A percentile compares a stretch with the other conserved stretches of the same genome.
These are phyloP conservation scores for Coniochaeta sp. DNA, from an alignment of 2,329 filamentous ascomycete genomes.

Conservation along the genomic window DNA sequence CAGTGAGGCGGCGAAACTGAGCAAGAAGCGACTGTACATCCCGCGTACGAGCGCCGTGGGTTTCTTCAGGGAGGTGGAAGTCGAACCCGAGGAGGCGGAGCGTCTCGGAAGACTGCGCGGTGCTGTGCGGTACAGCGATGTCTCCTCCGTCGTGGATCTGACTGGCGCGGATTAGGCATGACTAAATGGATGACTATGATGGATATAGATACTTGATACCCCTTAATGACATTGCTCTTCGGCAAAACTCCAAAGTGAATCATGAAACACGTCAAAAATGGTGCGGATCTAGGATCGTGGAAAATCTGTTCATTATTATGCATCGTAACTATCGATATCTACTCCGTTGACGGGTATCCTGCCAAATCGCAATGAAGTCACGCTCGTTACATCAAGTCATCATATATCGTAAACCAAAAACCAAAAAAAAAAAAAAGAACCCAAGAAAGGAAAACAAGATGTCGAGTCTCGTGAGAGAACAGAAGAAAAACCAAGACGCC, in stretches of 20 bases:
- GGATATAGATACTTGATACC: neutral
- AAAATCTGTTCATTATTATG: neutral
- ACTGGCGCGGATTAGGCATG: neutral
- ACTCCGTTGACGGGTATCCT: constrained; percentile 3
- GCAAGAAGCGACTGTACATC: constrained; percentile 15
- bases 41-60: constrained; percentile 16
- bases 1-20: neutral
- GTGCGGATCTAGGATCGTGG: no score
- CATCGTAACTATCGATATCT: no score
- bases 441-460: neutral
- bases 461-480: neutral
- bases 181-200: neutral
- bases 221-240: neutral
- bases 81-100: constrained; percentile 15
- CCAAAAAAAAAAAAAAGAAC: neutral
- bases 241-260: no score
- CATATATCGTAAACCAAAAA: constrained; percentile 11
- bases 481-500: constrained; percentile 1
- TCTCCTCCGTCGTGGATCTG: neutral
- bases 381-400: constrained; percentile 8
- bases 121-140: neutral
- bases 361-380: neutral
- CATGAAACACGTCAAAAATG: no score
- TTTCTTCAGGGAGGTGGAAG: constrained; percentile 18
- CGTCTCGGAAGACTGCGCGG: neutral